These are phyloP conservation scores for Coelastrella sp. DNA, from an alignment of 139 green algal genomes.

Conservation along the genomic window DNA sequence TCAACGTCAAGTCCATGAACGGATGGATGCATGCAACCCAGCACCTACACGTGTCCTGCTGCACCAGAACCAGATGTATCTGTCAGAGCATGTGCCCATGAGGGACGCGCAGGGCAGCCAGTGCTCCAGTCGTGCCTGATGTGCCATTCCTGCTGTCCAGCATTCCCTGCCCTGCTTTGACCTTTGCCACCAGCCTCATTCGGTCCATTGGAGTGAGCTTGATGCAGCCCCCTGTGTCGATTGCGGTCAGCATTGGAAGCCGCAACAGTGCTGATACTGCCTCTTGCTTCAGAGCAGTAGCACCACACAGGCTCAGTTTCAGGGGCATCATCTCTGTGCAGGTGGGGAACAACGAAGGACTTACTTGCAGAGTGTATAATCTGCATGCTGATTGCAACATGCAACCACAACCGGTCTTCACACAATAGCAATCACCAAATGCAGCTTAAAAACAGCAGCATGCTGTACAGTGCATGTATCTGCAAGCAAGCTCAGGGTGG, in stretches of 20 bases:
- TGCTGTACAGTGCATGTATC: too few species aligned
- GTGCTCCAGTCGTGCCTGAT: neutral
- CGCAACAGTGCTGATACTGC: constrained; percentile 78
- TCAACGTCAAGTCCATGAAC: too few species aligned
- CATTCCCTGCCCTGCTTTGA: constrained; percentile 56
- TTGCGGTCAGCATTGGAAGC: constrained; percentile 76
- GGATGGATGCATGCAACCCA: too few species aligned
- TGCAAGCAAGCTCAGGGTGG: too few species aligned
- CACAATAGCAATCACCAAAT: too few species aligned
- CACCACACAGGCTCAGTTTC: constrained; percentile 79
- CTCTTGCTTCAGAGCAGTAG: constrained; percentile 75
- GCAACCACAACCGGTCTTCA: too few species aligned
- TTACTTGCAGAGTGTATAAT: too few species aligned
- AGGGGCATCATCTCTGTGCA: constrained; percentile 61
- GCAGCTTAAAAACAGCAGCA: too few species aligned
- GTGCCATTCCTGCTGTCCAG: constrained; percentile 27
- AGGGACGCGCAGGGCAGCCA: neutral
- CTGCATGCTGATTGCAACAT: too few species aligned
- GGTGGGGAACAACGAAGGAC: too few species aligned
- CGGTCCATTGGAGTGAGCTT: constrained; percentile 81
- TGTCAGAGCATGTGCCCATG: constrained; percentile 2
- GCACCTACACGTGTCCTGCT: too few species aligned
- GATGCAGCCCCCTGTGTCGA: constrained; percentile 76
- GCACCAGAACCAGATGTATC: too few species aligned
- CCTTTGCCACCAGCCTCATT: constrained; percentile 81